Evolutionary conservation across 164 flowering plant species (phyloP), one percentile per base, ranked within the genome.

Genomic region (Vitis rupestris): DNA sequence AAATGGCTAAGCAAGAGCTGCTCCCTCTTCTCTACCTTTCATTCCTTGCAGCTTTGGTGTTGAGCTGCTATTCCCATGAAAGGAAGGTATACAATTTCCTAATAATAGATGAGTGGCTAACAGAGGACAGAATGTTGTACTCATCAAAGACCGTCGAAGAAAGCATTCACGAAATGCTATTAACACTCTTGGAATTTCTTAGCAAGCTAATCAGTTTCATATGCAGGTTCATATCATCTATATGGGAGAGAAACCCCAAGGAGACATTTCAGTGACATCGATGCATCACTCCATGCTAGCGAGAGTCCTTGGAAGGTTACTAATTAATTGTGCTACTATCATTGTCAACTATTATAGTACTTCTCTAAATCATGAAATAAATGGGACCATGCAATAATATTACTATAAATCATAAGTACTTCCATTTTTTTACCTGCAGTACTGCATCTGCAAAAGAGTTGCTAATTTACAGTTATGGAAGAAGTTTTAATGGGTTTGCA

Each of bases 401-500:
- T 23, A 23, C 27, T 1, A 23, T 23, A 23, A 23, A 23, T 23
- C 27, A 1, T 23, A 23, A 23, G 27, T 23, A 23, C 27, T 23
- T 23, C 27, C 27, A 23, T 23, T 23, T 23, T 23, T 23, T 23
- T 23, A 23, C 61, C 31, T 60, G 69, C 79, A 82, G 83, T 59
- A 4, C 48, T 50, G 60, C 71, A 19, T 51, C 70, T 0, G 83
- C 82, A 23, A 7, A 74, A 68, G 74, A 77, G 9, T 76, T 82
- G 1, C 61, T 85, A 16, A 17, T 85, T 50, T 66, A 78, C 19
- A 81, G 82, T 27, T 85, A 85, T 65, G 79, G 76, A 49, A 77
- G 73, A 70, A 85, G 83, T 63, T 83, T 85, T 55, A 81, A 81
- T 71, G 86, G 83, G 19, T 85, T 85, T 67, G 83, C 81, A 10